Evolutionary conservation across 805 yeast genomes (phyloP).

Genomic region (Wickerhamiella azyma): DNA sequence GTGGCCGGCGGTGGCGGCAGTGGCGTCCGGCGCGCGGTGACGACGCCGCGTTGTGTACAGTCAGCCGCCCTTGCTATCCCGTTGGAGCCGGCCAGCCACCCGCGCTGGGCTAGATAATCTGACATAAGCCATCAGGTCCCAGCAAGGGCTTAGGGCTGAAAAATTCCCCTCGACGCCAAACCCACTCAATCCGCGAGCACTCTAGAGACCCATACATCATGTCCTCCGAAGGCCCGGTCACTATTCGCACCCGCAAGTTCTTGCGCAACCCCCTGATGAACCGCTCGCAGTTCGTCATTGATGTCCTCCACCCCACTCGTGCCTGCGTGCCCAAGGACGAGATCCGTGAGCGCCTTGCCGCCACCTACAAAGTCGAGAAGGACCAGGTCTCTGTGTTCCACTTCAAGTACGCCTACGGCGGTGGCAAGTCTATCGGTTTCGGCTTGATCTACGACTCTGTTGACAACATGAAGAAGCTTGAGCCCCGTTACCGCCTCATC

Average conservation of each 20-base stretch:
- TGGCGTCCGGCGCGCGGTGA: no score
- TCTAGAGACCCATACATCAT: conserved; percentile 3
- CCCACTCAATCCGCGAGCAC: neutral
- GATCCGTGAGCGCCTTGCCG: conserved; percentile 87
- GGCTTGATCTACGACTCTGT: conserved; percentile 97
- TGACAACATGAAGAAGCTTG: conserved; percentile 96
- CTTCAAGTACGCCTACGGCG: conserved; percentile 99
- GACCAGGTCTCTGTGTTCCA: conserved; percentile 96
- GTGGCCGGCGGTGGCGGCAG: no score
- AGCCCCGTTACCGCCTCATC: conserved; percentile 98
- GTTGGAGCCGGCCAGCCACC: no score
- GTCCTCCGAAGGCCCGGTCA: conserved; percentile 87
- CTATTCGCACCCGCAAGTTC: conserved; percentile 99
- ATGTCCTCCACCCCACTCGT: conserved; percentile 98
- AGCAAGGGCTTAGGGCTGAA: neutral
- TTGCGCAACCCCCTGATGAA: conserved; percentile 97
- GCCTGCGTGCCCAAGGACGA: conserved; percentile 99
- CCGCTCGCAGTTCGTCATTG: conserved; percentile 99
- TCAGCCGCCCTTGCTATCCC: no score
- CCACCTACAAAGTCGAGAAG: conserved; percentile 80
- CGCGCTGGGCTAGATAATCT: no score
- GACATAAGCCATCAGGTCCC: no score
- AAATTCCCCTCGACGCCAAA: neutral
- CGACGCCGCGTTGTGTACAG: no score
- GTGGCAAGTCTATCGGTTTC: conserved; percentile 98